Evolutionary conservation across 108 stramenopile genomes (phyloP).

Genomic region (Cyclotella kingstonii): DNA sequence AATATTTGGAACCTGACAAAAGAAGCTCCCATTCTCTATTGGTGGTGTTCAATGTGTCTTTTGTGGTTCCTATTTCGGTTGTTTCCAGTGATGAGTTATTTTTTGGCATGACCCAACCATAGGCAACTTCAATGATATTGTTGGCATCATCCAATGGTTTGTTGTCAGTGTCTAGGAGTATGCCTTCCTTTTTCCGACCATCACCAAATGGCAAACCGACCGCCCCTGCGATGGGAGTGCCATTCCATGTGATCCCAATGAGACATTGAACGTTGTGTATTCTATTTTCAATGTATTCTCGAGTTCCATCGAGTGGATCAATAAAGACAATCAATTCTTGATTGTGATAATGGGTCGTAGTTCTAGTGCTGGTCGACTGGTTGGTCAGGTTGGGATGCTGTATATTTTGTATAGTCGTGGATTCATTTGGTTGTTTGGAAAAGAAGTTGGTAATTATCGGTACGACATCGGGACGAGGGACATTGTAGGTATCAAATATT

Average conservation of each 20-base stretch:
- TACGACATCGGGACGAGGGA: slow-evolving; percentile 25
- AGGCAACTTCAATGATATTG: slow-evolving; percentile 32
- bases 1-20: neutral
- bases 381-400: neutral
- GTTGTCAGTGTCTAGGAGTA: neutral
- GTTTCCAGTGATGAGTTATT: neutral
- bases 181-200: slow-evolving; percentile 3
- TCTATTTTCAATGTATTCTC: slow-evolving; percentile 83
- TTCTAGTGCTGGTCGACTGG: neutral
- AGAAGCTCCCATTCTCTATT: neutral
- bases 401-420: neutral
- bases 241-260: slow-evolving; percentile 65
- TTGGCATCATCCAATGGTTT: neutral
- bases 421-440: neutral
- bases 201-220: slow-evolving; percentile 71
- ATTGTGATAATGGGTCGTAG: too few species aligned
- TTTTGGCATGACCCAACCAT: slow-evolving; percentile 15
- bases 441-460: slow-evolving; percentile 20
- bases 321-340: slow-evolving; percentile 56
- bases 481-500: slow-evolving; percentile 33
- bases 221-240: slow-evolving; percentile 62
- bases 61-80: neutral
- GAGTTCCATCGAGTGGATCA: slow-evolving; percentile 83
- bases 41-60: too few species aligned
- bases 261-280: slow-evolving; percentile 72